Conservation (phyloP, 2,329 filamentous ascomycete species). For the Exophiala dermatitidis region DNA sequence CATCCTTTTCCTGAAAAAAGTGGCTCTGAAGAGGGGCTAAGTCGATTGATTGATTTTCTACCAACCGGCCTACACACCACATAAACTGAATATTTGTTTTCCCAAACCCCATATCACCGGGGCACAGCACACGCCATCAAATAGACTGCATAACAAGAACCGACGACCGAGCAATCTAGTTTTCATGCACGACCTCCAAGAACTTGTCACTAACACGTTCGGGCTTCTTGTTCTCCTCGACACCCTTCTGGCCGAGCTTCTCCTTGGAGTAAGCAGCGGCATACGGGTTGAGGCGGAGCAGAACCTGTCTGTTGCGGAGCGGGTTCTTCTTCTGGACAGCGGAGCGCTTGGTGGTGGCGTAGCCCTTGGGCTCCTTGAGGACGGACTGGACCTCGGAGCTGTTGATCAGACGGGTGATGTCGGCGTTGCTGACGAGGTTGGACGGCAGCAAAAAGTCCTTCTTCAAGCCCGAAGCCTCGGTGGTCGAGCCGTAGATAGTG, state of each 20-base stretch:
- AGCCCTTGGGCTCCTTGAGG: slow-evolving; percentile 83
- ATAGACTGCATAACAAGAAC: not conserved
- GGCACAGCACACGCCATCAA: not conserved
- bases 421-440: slow-evolving; percentile 87
- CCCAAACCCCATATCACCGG: not conserved
- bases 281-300: slow-evolving; percentile 98
- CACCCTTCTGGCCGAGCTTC: slow-evolving; percentile 66
- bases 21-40: no score
- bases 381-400: slow-evolving; percentile 96
- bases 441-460: slow-evolving; percentile 97
- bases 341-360: slow-evolving; percentile 79
- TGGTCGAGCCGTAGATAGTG: slow-evolving; percentile 92
- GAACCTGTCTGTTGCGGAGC: slow-evolving; percentile 95
- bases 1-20: no score
- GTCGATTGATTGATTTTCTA: no score
- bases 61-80: no score
- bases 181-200: slow-evolving; percentile 45
- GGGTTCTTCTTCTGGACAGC: slow-evolving; percentile 99
- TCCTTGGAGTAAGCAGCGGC: slow-evolving; percentile 83
- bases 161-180: slow-evolving; percentile 34
- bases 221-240: slow-evolving; percentile 54
- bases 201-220: slow-evolving; percentile 48
- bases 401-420: slow-evolving; percentile 98
- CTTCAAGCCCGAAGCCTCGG: slow-evolving; percentile 83
- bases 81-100: not conserved